Base-by-base conservation (phyloP, 805 yeast species). In the Starmerella vaccinii region DNA sequence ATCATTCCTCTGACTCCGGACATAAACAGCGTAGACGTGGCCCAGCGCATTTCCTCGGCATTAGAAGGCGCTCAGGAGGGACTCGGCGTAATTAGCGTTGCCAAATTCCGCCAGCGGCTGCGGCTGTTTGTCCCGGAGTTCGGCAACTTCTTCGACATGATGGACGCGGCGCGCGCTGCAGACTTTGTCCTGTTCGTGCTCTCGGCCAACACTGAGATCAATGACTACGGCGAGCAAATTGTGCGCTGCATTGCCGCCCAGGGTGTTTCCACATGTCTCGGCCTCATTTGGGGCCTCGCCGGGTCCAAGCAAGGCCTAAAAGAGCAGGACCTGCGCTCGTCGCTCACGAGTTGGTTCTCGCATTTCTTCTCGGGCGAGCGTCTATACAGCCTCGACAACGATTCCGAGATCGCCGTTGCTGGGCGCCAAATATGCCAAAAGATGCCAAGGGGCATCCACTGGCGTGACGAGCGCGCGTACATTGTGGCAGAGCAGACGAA, bases 391-490 rank as follows among this genome's bases (percentile, higher is more conserved):
- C 65, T 86, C 47, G 95, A 86, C 57, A 71, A 68, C 44, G 68
- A 70, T 15, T 72, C 84, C 2, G 97, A 92, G 57, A 74, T 84
- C n/a, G 57, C 74, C 18, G 84, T 83, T 60, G 80, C 85, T 40
- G 71, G 84, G 38, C 77, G 98, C 65, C 71, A 73, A 4, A 61
- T 92, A 23, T 84, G 95, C 62, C 97, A 90, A 61, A 84, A 81
- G 67, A 77, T 81, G 60, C 98, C 98, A 24, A 81, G 80, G 62
- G 78, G 85, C 0, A 72, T 94, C 43, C 77, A 77, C 22, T 92
- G 98, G 97, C 81, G 97, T 68, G 97, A 90, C 59, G 69, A 80
- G n/a, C 74, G 98, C 63, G 90, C 95, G 7, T 92, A 88, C 68
- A 48, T 92, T 48, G 74, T 92, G 9, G 89, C 94, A 1, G 94